phyloP scores from a whole-genome alignment of 352 stramenopile species.

The Peronospora tabacina region DNA sequence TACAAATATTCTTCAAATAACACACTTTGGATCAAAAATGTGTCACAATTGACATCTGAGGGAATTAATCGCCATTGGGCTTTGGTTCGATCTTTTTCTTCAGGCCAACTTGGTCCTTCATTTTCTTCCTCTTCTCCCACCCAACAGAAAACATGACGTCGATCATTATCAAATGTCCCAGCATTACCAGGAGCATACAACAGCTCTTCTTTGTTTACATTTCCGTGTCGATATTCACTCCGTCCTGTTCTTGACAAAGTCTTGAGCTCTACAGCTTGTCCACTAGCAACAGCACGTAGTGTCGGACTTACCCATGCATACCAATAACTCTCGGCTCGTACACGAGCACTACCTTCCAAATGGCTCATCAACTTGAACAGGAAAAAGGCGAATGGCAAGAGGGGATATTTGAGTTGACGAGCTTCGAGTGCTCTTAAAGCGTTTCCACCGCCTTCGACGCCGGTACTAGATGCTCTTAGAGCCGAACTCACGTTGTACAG shows the following conservation, averaged over 20 bases:
- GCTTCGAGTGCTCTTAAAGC: slow-evolving; percentile 27
- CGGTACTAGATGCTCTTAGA: slow-evolving; percentile 30
- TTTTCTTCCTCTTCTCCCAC: slow-evolving; percentile 16
- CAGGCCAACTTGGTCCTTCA: slow-evolving; percentile 16
- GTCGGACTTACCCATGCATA: slow-evolving; percentile 56
- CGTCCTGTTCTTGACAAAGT: slow-evolving; percentile 26
- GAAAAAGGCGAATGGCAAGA: slow-evolving; percentile 61
- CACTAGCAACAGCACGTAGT: slow-evolving; percentile 41
- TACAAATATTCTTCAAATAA: slow-evolving; percentile 55
- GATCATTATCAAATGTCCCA: slow-evolving; percentile 43
- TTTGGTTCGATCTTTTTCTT: slow-evolving; percentile 37
- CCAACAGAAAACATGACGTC: slow-evolving; percentile 46
- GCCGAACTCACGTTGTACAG: slow-evolving; percentile 48
- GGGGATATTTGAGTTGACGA: slow-evolving; percentile 39
- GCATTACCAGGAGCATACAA: slow-evolving; percentile 39
- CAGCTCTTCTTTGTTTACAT: slow-evolving; percentile 31
- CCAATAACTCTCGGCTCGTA: slow-evolving; percentile 55
- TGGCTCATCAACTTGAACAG: slow-evolving; percentile 56
- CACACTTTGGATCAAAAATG: slow-evolving; percentile 60
- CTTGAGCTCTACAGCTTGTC: slow-evolving; percentile 35
- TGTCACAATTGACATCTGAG: slow-evolving; percentile 43
- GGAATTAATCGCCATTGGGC: slow-evolving; percentile 57
- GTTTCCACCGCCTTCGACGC: slow-evolving; percentile 19
- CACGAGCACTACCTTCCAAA: slow-evolving; percentile 45
- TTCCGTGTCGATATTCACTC: slow-evolving; percentile 20